Evolutionary conservation across 2,329 filamentous ascomycete species (phyloP).

Genomic region (Sporothrix globosa): DNA sequence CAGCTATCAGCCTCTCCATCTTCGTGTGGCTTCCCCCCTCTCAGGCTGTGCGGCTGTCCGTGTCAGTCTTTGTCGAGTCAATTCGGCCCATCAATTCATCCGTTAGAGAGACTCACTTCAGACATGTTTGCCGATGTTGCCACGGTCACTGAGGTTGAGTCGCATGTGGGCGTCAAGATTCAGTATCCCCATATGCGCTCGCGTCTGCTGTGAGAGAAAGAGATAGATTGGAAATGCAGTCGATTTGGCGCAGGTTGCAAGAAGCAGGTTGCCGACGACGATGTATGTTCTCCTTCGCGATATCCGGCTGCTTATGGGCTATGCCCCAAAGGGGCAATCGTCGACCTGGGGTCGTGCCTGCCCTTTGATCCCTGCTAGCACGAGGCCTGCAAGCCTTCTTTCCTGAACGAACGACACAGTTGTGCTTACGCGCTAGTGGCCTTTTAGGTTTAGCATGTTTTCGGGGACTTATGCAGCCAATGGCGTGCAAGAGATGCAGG

Average conservation of each 20-base stretch:
- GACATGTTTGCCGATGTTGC: not conserved
- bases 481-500: constrained; percentile 1
- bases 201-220: not conserved
- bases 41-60: not conserved
- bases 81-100: not conserved
- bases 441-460: not conserved
- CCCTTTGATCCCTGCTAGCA: constrained; percentile 20
- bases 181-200: not conserved
- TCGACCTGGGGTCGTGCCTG: not conserved
- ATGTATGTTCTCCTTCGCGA: not conserved
- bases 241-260: not conserved
- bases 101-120: not conserved
- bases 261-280: not conserved
- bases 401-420: not conserved
- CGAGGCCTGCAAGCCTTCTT: not conserved
- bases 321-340: constrained; percentile 15
- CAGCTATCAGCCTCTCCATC: constrained; percentile 13
- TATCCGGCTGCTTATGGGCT: constrained; percentile 19
- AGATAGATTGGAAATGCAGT: not conserved
- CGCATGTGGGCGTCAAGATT: not conserved
- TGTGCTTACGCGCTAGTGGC: constrained; percentile 24
- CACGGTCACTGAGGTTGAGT: not conserved
- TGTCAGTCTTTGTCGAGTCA: not conserved
- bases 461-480: constrained; percentile 8
- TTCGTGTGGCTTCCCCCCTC: not conserved